Evolutionary conservation across 2,329 filamentous ascomycete genomes (phyloP).

Genomic region (Mycosphaerella sp.): DNA sequence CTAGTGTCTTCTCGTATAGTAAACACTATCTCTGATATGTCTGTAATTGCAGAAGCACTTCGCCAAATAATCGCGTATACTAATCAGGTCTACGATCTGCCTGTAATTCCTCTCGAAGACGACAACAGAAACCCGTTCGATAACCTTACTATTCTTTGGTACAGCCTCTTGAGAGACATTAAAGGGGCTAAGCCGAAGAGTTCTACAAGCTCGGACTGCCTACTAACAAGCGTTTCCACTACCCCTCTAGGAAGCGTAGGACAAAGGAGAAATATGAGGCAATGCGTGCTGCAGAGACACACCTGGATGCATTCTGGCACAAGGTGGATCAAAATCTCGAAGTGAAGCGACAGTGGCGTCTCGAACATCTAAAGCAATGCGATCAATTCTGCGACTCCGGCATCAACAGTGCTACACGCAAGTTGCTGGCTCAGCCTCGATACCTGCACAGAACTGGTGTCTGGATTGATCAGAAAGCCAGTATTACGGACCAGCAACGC

Average conservation of each 20-base stretch:
- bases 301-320: constrained; percentile 13
- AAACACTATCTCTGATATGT: constrained; percentile 40
- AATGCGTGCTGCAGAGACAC: constrained; percentile 9
- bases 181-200: background rate
- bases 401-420: background rate
- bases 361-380: too few relatives aligned
- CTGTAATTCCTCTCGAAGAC: constrained; percentile 22
- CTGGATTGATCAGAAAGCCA: constrained; percentile 9
- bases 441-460: constrained; percentile 11
- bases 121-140: constrained; percentile 22
- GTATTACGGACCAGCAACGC: background rate
- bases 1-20: constrained; percentile 12
- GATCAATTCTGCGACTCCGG: too few relatives aligned
- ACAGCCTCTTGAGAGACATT: background rate
- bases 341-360: background rate
- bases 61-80: constrained; percentile 44
- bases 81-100: constrained; percentile 37
- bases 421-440: background rate
- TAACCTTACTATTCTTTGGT: background rate
- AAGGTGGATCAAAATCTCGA: constrained; percentile 9
- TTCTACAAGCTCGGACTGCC: constrained; percentile 4
- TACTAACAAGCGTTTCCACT: constrained; percentile 4
- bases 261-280: constrained; percentile 12
- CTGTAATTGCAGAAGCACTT: constrained; percentile 42
- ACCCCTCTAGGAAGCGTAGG: constrained; percentile 9